phyloP scores from a whole-genome alignment of 2,329 filamentous ascomycete genomes.

The Sclerotinia minor region DNA sequence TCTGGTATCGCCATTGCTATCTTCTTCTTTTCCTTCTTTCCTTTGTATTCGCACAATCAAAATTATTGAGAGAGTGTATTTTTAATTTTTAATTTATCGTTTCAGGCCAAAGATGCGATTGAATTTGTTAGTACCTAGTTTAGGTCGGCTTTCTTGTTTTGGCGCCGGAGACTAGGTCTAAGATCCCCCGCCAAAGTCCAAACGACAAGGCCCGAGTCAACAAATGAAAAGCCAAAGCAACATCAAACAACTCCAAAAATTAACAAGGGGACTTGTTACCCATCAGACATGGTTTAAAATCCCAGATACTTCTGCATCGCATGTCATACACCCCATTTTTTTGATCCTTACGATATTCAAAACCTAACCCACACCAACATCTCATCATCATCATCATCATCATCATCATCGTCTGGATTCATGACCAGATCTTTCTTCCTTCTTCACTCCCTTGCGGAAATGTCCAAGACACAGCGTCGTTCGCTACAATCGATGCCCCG shows the following conservation, averaged over 20 bases:
- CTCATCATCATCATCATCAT: slow-evolving; percentile 4
- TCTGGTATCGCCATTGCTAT: slow-evolving; percentile 17
- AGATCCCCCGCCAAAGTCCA: slow-evolving; percentile 13
- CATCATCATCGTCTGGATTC: background rate
- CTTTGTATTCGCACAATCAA: background rate
- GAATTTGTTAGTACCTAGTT: slow-evolving; percentile 4
- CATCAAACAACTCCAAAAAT: background rate
- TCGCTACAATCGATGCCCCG: slow-evolving; percentile 25
- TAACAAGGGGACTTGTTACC: slow-evolving; percentile 6
- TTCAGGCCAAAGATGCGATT: background rate
- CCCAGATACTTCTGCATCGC: background rate
- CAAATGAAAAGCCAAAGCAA: slow-evolving; percentile 5
- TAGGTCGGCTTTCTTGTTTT: slow-evolving; percentile 11
- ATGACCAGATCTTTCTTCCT: background rate
- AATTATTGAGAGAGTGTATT: background rate
- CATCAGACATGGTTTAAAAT: slow-evolving; percentile 17
- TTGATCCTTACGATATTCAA: background rate
- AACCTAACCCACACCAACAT: background rate
- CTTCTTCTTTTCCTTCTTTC: background rate
- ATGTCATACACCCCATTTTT: slow-evolving; percentile 13
- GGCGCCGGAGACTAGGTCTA: slow-evolving; percentile 15
- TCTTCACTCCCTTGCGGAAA: slow-evolving; percentile 6
- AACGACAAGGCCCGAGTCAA: background rate
- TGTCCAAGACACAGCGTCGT: slow-evolving; percentile 16
- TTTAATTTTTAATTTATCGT: background rate